Percentiles rank a stretch among this genome's conserved stretches.
phyloP scores from a whole-genome alignment of 495 filamentous ascomycete genomes.

The Mytilinidion resinicola region DNA sequence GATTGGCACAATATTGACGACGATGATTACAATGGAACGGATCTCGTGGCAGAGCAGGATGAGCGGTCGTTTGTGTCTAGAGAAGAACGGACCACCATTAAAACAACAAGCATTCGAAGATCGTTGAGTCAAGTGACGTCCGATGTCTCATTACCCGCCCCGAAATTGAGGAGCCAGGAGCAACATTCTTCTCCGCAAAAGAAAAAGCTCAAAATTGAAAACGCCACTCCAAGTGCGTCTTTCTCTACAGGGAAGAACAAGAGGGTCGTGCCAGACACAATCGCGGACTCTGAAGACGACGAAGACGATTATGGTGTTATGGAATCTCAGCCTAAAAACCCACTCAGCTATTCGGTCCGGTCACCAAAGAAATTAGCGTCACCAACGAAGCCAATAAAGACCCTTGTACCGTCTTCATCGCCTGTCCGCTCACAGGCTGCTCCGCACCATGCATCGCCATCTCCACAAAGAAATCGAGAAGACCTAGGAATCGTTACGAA shows the following conservation, averaged over 20 bases:
- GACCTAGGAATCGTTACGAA: neutral
- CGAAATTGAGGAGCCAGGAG: conserved; percentile 8
- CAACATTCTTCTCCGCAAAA: conserved; percentile 6
- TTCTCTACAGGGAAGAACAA: neutral
- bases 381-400: too few relatives aligned
- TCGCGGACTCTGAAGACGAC: conserved; percentile 20
- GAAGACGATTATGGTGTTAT: conserved; percentile 12
- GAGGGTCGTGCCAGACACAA: neutral
- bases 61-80: conserved; percentile 11
- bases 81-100: neutral
- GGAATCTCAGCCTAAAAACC: conserved; percentile 2
- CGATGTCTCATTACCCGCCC: conserved; percentile 9
- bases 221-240: neutral
- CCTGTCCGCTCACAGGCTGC: neutral
- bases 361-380: too few relatives aligned
- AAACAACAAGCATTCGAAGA: conserved; percentile 17
- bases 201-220: neutral
- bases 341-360: too few relatives aligned
- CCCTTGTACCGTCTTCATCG: neutral
- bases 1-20: neutral
- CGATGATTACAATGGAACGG: neutral
- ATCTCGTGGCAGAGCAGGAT: conserved; percentile 8
- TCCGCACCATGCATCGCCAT: neutral
- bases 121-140: conserved; percentile 22
- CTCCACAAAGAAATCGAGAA: neutral